These are phyloP conservation scores for Misopates orontium DNA, from an alignment of 257 asterid genomes.

Conservation along the genomic window DNA sequence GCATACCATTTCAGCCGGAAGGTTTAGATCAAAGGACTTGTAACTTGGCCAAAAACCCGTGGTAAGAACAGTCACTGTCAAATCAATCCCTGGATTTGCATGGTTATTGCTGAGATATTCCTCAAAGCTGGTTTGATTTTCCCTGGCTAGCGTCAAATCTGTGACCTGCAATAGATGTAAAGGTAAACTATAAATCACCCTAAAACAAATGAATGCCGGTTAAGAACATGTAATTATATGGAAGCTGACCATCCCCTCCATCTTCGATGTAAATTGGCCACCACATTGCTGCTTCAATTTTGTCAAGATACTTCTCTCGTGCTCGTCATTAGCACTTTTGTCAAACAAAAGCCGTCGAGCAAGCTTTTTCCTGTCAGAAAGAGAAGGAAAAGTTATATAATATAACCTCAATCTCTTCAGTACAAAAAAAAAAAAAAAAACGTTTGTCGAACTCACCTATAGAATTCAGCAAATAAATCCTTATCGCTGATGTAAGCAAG, in stretches of 20 bases:
- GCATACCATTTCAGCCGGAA: conserved; percentile 88
- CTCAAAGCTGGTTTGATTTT: conserved; percentile 79
- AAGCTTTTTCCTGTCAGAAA: conserved; percentile 75
- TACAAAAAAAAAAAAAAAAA: conserved; percentile 7
- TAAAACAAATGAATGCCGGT: not conserved
- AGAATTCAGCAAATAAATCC: conserved; percentile 97
- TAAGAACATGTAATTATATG: not conserved
- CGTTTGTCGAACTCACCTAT: conserved; percentile 50
- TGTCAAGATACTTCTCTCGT: conserved; percentile 87
- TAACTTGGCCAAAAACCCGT: conserved; percentile 99
- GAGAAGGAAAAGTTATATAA: conserved; percentile 5
- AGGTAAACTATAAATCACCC: not conserved
- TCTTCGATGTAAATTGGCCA: conserved; percentile 95
- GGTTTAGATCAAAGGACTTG: conserved; percentile 91
- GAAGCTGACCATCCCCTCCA: conserved; percentile 95
- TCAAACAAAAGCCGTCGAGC: conserved; percentile 87
- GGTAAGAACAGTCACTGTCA: conserved; percentile 95
- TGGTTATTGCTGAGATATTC: conserved; percentile 69
- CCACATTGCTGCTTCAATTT: conserved; percentile 98
- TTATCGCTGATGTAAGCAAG: conserved; percentile 93
- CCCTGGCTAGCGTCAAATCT: conserved; percentile 93
- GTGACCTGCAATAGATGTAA: conserved; percentile 59
- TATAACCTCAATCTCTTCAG: conserved; percentile 5
- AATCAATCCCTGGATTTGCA: conserved; percentile 85
- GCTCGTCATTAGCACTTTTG: conserved; percentile 96